phyloP scores from a whole-genome alignment of 352 stramenopile species.

The Phytopythium boreale region DNA sequence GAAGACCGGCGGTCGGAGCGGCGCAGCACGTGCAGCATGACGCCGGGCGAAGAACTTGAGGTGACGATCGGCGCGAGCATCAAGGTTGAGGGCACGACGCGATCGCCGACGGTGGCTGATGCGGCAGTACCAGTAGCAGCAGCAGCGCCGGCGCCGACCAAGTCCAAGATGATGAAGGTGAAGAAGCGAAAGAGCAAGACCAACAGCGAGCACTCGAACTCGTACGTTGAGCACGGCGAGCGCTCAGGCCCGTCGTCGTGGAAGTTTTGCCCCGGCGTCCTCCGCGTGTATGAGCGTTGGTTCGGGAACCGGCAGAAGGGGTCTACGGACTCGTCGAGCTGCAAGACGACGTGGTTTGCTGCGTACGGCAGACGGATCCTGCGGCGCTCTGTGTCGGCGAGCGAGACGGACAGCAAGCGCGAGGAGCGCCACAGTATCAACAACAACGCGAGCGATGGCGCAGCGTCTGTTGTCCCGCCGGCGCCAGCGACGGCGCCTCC shows the following conservation, averaged over 20 bases:
- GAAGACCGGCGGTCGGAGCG: constrained; percentile 6
- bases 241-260: constrained; percentile 11
- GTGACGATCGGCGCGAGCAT: constrained; percentile 6
- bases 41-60: background rate
- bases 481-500: constrained; percentile 12
- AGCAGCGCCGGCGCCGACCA: constrained; percentile 4
- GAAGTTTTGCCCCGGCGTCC: constrained; percentile 65
- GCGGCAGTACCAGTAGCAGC: constrained; percentile 1
- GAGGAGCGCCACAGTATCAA: constrained; percentile 3
- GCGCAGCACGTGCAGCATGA: constrained; percentile 4
- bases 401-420: constrained; percentile 13
- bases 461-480: constrained; percentile 7
- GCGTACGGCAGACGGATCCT: background rate
- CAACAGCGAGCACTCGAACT: constrained; percentile 9
- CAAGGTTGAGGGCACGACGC: constrained; percentile 7
- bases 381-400: constrained; percentile 24
- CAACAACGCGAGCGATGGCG: background rate
- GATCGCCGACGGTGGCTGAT: constrained; percentile 1
- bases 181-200: constrained; percentile 29
- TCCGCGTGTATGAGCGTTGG: constrained; percentile 67
- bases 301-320: constrained; percentile 16
- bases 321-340: background rate
- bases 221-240: background rate
- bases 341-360: background rate
- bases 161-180: constrained; percentile 20